Evolutionary conservation across 495 filamentous ascomycete genomes (phyloP).

Genomic region (Daldinia loculata): DNA sequence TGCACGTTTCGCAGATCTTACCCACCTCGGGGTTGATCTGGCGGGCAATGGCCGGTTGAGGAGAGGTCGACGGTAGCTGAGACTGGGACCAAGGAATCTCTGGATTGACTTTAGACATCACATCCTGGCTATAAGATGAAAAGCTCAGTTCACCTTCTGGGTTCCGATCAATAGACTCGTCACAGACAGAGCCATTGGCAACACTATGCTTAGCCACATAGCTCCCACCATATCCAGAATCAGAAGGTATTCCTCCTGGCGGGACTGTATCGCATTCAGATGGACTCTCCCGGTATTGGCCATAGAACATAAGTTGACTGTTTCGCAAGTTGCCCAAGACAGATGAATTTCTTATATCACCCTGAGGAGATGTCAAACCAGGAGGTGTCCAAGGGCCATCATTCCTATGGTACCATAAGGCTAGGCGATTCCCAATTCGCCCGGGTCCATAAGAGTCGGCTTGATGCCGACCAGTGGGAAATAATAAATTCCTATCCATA

Average conservation of each 20-base stretch:
- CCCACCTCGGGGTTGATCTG: conserved; percentile 17
- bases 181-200: conserved; percentile 59
- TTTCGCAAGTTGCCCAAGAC: conserved; percentile 19
- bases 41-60: conserved; percentile 8
- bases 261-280: conserved; percentile 68
- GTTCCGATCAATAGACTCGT: conserved; percentile 48
- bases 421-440: conserved; percentile 39
- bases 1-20: conserved; percentile 48
- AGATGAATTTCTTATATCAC: conserved; percentile 26
- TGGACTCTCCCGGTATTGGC: conserved; percentile 39
- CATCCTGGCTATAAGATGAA: conserved; percentile 24
- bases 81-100: conserved; percentile 27
- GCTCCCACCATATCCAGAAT: conserved; percentile 73
- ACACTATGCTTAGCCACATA: conserved; percentile 47
- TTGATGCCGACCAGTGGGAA: conserved; percentile 17
- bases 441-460: conserved; percentile 23
- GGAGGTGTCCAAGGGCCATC: conserved; percentile 53
- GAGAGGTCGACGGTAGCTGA: conserved; percentile 8
- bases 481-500: conserved; percentile 21
- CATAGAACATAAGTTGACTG: conserved; percentile 15
- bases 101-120: conserved; percentile 14
- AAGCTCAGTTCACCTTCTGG: conserved; percentile 42
- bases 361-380: conserved; percentile 28
- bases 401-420: conserved; percentile 48
- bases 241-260: conserved; percentile 59